Base-by-base conservation (phyloP, 306 rosid species). In the Malus orientalis region DNA sequence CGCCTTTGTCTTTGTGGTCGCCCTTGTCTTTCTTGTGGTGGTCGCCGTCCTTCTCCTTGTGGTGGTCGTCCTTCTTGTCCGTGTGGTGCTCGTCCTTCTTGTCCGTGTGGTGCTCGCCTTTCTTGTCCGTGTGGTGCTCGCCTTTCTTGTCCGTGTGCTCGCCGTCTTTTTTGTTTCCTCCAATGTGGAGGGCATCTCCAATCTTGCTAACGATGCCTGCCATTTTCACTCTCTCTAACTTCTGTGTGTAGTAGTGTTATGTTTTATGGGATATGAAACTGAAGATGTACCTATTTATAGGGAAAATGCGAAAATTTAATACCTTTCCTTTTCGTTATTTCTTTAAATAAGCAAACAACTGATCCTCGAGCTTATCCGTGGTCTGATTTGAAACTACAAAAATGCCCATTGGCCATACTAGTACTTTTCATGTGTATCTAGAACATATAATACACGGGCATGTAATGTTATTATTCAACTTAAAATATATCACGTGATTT, bases 131-230 rank as follows among this genome's bases (percentile, higher is more conserved):
- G 64, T 38, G 27, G 9, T 74, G 47, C 51, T 54, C 55, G 9
- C 19, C 54, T 1, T 55, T 66, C 11, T 67, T 67, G 62, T 32
- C 60, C 66, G 33, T 54, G 65, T 20, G 27, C 4, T 36, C 33
- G 0, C 3, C 76, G 0, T 36, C 47, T 20, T 53, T 47, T 25
- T 36, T 72, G 5, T 55, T 42, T n/a, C 80, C 80, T 20, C 80
- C 80, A 3, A 77, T 69, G 69, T 77, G 74, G 27, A 77, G 80
- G 23, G 68, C 57, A 14, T 69, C 80, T 42, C 58, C 74, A 9
- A 69, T 77, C 75, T 69, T 77, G 80, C 47, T 8, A 0, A 77
- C n/a, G 27, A 77, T 30, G 45, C 80, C 80, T 13, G 80, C 69
- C 80, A 77, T 77, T 76, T 2, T 55, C 1, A 0, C 27, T 54